phyloP scores from a whole-genome alignment of 2,329 filamentous ascomycete species.

The Penicillium concentricum region DNA sequence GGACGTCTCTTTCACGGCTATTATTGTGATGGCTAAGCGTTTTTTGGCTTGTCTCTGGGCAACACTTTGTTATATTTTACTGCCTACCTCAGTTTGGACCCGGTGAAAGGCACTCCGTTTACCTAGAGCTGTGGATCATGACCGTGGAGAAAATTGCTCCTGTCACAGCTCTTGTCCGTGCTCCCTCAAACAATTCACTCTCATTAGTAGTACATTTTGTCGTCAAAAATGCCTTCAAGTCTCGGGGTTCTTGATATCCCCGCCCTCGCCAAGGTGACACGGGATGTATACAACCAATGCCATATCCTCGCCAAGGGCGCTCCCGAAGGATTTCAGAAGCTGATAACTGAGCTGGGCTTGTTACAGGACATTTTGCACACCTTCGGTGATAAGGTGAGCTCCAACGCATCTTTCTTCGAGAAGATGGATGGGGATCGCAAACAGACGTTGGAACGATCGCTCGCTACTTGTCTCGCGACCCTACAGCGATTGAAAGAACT shows the following conservation, averaged over 20 bases:
- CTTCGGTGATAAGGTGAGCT: conserved; percentile 26
- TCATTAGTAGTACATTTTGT: background rate
- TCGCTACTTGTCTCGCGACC: conserved; percentile 24
- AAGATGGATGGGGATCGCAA: conserved; percentile 23
- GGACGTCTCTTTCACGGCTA: background rate
- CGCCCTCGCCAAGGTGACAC: conserved; percentile 25
- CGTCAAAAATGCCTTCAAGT: conserved; percentile 20
- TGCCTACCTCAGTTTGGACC: background rate
- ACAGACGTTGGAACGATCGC: conserved; percentile 23
- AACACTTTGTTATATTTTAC: conserved; percentile 1
- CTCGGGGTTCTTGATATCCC: conserved; percentile 24
- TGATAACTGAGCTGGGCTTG: conserved; percentile 28
- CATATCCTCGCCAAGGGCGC: conserved; percentile 25
- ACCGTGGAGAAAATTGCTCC: background rate
- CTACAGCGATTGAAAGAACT: conserved; percentile 26
- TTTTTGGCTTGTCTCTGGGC: background rate
- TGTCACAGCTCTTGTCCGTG: background rate
- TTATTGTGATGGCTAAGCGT: background rate
- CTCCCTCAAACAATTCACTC: too few relatives aligned
- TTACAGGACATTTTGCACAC: conserved; percentile 27
- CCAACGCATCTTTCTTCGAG: conserved; percentile 24
- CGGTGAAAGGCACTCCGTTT: background rate
- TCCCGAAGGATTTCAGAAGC: conserved; percentile 30
- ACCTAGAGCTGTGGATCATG: background rate
- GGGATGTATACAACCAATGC: conserved; percentile 31